Percentiles rank a stretch among this genome's conserved stretches.
Conservation (phyloP, 495 filamentous ascomycete genomes). For the Hyaloscypha bicolor region DNA sequence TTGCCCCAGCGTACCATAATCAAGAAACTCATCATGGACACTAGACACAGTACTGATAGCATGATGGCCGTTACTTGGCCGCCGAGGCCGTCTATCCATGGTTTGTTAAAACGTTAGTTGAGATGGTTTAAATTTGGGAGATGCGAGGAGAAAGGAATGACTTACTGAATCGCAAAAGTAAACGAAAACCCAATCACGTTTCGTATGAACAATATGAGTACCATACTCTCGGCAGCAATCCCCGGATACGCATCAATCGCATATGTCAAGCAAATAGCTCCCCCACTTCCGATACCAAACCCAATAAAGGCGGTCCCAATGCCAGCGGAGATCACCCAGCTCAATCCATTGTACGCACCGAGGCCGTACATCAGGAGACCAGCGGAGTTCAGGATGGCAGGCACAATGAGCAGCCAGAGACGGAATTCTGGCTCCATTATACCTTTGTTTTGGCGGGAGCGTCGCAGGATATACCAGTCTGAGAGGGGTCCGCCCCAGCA, state of each 20-base stretch:
- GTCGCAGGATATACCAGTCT: constrained; percentile 44
- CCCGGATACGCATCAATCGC: constrained; percentile 20
- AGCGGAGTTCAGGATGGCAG: constrained; percentile 14
- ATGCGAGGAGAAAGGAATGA: background rate
- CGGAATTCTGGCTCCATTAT: constrained; percentile 45
- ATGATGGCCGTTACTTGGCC: constrained; percentile 14
- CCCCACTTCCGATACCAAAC: constrained; percentile 20
- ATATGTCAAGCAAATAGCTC: constrained; percentile 21
- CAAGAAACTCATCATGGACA: constrained; percentile 11
- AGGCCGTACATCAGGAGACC: constrained; percentile 24
- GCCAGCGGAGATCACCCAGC: constrained; percentile 20
- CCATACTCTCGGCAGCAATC: constrained; percentile 21
- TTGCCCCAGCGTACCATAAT: constrained; percentile 16
- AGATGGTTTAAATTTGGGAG: background rate
- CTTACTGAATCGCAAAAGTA: constrained; percentile 25
- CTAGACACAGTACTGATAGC: constrained; percentile 8
- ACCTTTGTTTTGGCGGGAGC: constrained; percentile 44
- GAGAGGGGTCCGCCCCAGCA: constrained; percentile 42
- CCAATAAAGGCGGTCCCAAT: constrained; percentile 22
- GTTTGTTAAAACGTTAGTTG: background rate
- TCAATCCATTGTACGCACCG: constrained; percentile 10
- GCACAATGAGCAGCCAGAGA: constrained; percentile 18
- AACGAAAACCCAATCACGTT: constrained; percentile 18
- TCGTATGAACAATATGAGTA: constrained; percentile 17
- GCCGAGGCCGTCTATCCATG: constrained; percentile 21